Evolutionary conservation across 2,329 filamentous ascomycete genomes (phyloP).

Genomic region (Dothideomycetes sp.): DNA sequence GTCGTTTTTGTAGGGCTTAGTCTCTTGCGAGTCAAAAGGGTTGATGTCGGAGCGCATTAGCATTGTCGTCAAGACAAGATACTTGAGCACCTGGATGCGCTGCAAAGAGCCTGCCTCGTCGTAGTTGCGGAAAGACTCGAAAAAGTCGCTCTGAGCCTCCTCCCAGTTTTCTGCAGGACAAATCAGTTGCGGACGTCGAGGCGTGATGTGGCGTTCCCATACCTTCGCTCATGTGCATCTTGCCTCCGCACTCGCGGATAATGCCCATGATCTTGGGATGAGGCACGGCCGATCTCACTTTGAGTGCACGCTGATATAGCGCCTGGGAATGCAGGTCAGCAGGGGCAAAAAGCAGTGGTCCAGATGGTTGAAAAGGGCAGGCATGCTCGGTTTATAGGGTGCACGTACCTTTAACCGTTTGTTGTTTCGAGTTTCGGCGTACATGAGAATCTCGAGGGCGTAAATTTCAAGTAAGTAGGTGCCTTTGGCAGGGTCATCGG

Average conservation of each 20-base stretch:
- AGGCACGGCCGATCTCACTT: slow-evolving; percentile 90
- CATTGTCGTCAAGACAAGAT: slow-evolving; percentile 93
- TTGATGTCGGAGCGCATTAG: slow-evolving; percentile 98
- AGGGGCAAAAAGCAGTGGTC: slow-evolving; percentile 11
- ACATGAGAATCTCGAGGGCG: slow-evolving; percentile 97
- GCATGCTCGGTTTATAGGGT: no score
- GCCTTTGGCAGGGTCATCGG: slow-evolving; percentile 86
- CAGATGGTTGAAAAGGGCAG: no score
- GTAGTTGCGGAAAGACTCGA: slow-evolving; percentile 97
- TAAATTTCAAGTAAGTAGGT: slow-evolving; percentile 95
- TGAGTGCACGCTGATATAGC: slow-evolving; percentile 81
- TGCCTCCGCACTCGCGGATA: slow-evolving; percentile 95
- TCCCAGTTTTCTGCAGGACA: slow-evolving; percentile 74
- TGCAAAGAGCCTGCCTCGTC: slow-evolving; percentile 95
- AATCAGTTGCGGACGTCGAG: slow-evolving; percentile 12
- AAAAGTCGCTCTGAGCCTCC: slow-evolving; percentile 93
- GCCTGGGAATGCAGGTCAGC: slow-evolving; percentile 30
- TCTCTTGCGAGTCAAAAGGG: slow-evolving; percentile 96
- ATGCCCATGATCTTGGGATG: slow-evolving; percentile 99
- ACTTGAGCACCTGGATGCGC: slow-evolving; percentile 94
- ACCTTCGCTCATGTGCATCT: slow-evolving; percentile 98
- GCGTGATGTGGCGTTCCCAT: slow-evolving; percentile 13
- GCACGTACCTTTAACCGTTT: slow-evolving; percentile 69
- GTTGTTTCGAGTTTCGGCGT: slow-evolving; percentile 92
- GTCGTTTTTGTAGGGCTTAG: slow-evolving; percentile 94